Evolutionary conservation across 2,329 filamentous ascomycete genomes (phyloP).

Genomic region (Monilinia laxa): DNA sequence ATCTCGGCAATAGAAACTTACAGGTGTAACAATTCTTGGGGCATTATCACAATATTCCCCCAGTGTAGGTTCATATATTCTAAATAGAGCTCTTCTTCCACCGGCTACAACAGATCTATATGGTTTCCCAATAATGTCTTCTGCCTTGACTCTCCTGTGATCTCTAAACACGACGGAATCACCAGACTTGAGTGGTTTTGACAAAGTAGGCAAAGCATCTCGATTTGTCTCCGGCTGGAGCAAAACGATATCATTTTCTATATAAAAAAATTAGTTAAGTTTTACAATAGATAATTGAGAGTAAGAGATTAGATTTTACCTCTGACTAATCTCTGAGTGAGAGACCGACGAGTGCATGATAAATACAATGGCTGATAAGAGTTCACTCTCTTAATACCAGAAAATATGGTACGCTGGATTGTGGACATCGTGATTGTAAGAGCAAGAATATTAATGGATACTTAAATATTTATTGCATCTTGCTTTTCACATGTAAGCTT

Average conservation of each 20-base stretch:
- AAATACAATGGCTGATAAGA: not conserved
- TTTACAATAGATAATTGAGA: not conserved
- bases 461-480: not conserved
- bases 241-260: slow-evolving; percentile 36
- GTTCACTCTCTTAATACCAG: not conserved
- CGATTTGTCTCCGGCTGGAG: slow-evolving; percentile 30
- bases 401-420: slow-evolving; percentile 7
- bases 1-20: slow-evolving; percentile 43
- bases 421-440: slow-evolving; percentile 7
- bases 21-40: slow-evolving; percentile 74
- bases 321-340: slow-evolving; percentile 15
- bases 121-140: slow-evolving; percentile 40
- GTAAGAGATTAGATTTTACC: not conserved
- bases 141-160: slow-evolving; percentile 41
- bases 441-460: not conserved
- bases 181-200: slow-evolving; percentile 44
- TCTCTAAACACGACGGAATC: slow-evolving; percentile 28
- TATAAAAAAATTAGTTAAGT: not conserved
- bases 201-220: slow-evolving; percentile 39
- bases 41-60: slow-evolving; percentile 65
- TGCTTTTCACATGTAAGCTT: slow-evolving; percentile 27
- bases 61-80: slow-evolving; percentile 63
- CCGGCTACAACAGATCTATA: slow-evolving; percentile 30
- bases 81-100: slow-evolving; percentile 32
- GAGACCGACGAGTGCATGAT: slow-evolving; percentile 8